Base-by-base conservation (phyloP, 495 filamentous ascomycete genomes). In the Aspergillus conjunctus region DNA sequence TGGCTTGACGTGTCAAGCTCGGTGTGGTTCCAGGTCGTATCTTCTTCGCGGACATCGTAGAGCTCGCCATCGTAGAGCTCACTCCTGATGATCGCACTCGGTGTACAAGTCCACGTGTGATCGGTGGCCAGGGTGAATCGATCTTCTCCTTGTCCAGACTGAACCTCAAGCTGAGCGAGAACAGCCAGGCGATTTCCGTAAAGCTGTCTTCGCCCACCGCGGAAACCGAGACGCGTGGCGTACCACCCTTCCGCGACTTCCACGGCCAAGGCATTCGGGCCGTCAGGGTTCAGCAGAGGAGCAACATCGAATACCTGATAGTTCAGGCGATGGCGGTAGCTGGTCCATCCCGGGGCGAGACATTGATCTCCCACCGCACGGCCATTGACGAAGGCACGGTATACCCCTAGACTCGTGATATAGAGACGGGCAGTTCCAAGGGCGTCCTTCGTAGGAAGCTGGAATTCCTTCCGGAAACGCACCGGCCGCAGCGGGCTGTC, bases 221-320 rank as follows among this genome's bases (percentile, higher is more conserved):
- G 59, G 26, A 73, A 79, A 0, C 82, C 82, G n/a, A 85, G 62
- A 15, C 80, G 71, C 11, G 77, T 79, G 3, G 76, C 63, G 68
- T 74, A 85, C 83, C 83, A 86, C 0, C 82, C 83, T 46, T 86
- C 83, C 0, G 73, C 82, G 17, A 84, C 77, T 32, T 79, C 74
- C 3, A 79, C 78, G 0, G 76, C 79, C 51, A 86, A 71, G 0
- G 64, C 72, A 65, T 84, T 83, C 12, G 65, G 48, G 2, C 77
- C 76, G 3, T 66, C 30, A 3, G 43, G 12, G 43, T 57, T 20
- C 10, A 83, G 58, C 1, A 75, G 58, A 1, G 68, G 61, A 4
- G 73, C 71, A 9, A 86, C 77, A 60, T 86, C 81, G 51, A 79
- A 81, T 0, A 77, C 75, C 56, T 83, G 76, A 61, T 84, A 86